Percentiles rank a stretch among this genome's conserved stretches.
phyloP scores from a whole-genome alignment of 2,329 filamentous ascomycete genomes.

The Pyrenophora seminiperda region DNA sequence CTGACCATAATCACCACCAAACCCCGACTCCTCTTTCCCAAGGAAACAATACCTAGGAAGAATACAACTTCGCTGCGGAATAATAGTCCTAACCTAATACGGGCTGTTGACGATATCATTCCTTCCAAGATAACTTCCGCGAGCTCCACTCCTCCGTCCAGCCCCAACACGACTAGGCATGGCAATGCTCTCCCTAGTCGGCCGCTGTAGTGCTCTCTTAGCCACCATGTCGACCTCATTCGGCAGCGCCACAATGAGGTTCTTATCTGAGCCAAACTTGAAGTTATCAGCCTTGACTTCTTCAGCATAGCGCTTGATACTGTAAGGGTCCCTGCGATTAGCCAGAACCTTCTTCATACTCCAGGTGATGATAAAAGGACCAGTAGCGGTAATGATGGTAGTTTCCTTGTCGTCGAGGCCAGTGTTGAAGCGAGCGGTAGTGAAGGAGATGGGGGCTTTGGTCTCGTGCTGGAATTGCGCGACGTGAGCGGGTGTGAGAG shows the following conservation, averaged over 20 bases:
- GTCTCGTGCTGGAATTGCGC: slow-evolving; percentile 98
- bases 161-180: slow-evolving; percentile 57
- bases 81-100: slow-evolving; percentile 49
- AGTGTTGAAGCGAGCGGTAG: slow-evolving; percentile 90
- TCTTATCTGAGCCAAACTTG: slow-evolving; percentile 95
- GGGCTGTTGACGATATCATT: slow-evolving; percentile 83
- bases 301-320: slow-evolving; percentile 94
- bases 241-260: slow-evolving; percentile 93
- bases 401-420: slow-evolving; percentile 82
- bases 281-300: slow-evolving; percentile 98
- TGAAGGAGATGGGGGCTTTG: slow-evolving; percentile 82
- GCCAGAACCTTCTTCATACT: slow-evolving; percentile 85
- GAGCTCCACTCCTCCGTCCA: slow-evolving; percentile 43
- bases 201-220: slow-evolving; percentile 80
- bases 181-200: slow-evolving; percentile 92
- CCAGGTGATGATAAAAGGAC: slow-evolving; percentile 97
- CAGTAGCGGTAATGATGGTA: slow-evolving; percentile 94
- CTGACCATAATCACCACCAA: too few species aligned
- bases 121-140: slow-evolving; percentile 73
- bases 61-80: too few species aligned
- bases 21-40: too few species aligned
- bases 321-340: slow-evolving; percentile 85
- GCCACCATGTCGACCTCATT: slow-evolving; percentile 99
- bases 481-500: slow-evolving; percentile 86
- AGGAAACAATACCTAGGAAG: too few species aligned